These are phyloP conservation scores for Euphorbia celastroides DNA, from an alignment of 441 rosid genomes.

Conservation along the genomic window DNA sequence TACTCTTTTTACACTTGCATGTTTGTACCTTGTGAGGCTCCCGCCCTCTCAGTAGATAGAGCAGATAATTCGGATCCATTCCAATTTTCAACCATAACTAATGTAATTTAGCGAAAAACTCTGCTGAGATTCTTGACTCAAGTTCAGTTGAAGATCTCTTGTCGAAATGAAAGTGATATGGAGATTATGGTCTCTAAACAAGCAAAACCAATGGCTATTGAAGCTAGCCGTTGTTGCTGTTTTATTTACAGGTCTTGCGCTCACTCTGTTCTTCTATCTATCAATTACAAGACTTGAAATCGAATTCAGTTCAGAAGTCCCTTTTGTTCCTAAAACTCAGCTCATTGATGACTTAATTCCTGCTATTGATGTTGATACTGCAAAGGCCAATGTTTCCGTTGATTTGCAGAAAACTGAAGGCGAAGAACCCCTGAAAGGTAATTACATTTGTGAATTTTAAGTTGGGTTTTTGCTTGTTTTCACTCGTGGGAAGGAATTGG, in stretches of 20 bases:
- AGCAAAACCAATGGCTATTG: slow-evolving; percentile 41
- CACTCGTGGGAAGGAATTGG: too few species aligned
- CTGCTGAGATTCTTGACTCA: background rate
- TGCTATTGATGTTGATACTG: slow-evolving; percentile 2
- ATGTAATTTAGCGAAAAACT: background rate
- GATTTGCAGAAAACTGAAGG: slow-evolving; percentile 42
- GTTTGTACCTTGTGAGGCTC: too few species aligned
- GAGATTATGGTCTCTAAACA: slow-evolving; percentile 32
- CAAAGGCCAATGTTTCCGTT: slow-evolving; percentile 17
- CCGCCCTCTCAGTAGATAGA: too few species aligned
- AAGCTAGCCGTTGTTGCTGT: slow-evolving; percentile 42
- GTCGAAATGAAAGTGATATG: slow-evolving; percentile 50
- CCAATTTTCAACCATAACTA: too few species aligned
- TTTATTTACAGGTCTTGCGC: slow-evolving; percentile 49
- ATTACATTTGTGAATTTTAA: slow-evolving; percentile 7
- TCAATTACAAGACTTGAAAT: slow-evolving; percentile 39
- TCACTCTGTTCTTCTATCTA: slow-evolving; percentile 45
- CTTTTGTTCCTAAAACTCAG: slow-evolving; percentile 29
- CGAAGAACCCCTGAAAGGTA: slow-evolving; percentile 48
- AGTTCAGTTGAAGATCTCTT: slow-evolving; percentile 8
- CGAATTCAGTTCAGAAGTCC: slow-evolving; percentile 33
- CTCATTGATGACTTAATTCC: slow-evolving; percentile 10
- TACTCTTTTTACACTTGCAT: too few species aligned
- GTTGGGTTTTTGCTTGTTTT: slow-evolving; percentile 20
- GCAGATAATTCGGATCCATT: too few species aligned